Evolutionary conservation across 768 basidiomycete genomes (phyloP), one percentile per base, ranked within the genome.

Genomic region (Pleurotus eryngii): DNA sequence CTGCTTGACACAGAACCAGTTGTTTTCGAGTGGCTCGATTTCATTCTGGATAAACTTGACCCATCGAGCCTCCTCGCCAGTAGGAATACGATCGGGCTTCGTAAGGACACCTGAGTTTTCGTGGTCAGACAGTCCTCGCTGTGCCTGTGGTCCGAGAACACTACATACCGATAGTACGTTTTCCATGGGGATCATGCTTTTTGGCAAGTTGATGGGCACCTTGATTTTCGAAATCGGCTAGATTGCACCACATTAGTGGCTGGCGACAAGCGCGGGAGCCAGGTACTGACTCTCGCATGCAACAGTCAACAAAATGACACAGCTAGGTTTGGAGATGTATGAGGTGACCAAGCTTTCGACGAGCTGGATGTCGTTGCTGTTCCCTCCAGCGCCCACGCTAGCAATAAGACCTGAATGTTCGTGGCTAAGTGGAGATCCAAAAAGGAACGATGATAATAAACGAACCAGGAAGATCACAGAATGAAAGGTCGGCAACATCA

Each of bases 221-320:
- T 66, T 92, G 89, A 43, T 89, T 92, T 62, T 91, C 87, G 20
- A 88, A 89, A 60, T 92, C 89, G 51, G 88, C 90, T 92, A 48
- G 27, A 45, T 11, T 35, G 30, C 2, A 35, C 30, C 2, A 3
- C 30, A 8, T 35, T 35, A 35, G 30, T 11, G 9, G 30, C 30
- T 3, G 30, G 8, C 11, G 30, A 35, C 30, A 35, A 35, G 30
- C 8, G 30, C 30, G 0, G 11, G 11, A 35, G 30, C 11, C 30
- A 35, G 30, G 30, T 15, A 61, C 80, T 58, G 55, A 86, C 86
- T 86, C 68, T 87, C 85, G 62, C 85, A 87, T 0, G 88, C 79
- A 0, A 84, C 78, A 0, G 79, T 81, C 27, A 89, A 58, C 0
- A 91, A 68, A 15, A 85, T 80, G 8, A 83, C 81, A 42, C 89